Evolutionary conservation across 2,329 filamentous ascomycete genomes (phyloP).

Genomic region (Monosporascus sp.): DNA sequence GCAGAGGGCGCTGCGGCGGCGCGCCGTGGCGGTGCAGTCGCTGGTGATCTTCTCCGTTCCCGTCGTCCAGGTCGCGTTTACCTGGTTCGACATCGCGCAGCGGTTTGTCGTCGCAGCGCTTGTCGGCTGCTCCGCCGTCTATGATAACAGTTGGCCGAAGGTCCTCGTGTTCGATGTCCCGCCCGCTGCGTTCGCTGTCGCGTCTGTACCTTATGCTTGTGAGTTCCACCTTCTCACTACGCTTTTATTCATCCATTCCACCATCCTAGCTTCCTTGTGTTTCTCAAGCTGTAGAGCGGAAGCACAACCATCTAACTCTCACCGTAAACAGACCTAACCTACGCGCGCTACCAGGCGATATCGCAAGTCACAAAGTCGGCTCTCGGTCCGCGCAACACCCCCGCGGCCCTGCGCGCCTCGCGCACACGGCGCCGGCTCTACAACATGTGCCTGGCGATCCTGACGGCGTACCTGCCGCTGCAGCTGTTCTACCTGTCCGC

Average conservation of each 20-base stretch:
- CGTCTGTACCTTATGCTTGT: slow-evolving; percentile 44
- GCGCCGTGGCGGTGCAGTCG: slow-evolving; percentile 34
- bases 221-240: slow-evolving; percentile 21
- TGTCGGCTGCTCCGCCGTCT: slow-evolving; percentile 42
- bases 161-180: slow-evolving; percentile 44
- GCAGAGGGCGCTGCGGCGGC: slow-evolving; percentile 24
- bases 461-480: slow-evolving; percentile 47
- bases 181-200: slow-evolving; percentile 35
- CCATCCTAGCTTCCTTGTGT: not conserved
- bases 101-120: slow-evolving; percentile 46
- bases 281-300: not conserved
- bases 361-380: slow-evolving; percentile 34
- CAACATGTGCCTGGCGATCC: slow-evolving; percentile 46
- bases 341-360: slow-evolving; percentile 41
- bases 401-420: slow-evolving; percentile 36
- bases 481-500: slow-evolving; percentile 32
- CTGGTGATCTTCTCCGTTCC: slow-evolving; percentile 51
- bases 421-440: slow-evolving; percentile 49
- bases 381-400: slow-evolving; percentile 31
- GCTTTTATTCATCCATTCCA: not conserved
- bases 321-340: slow-evolving; percentile 33
- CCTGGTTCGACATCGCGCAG: slow-evolving; percentile 40
- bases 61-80: slow-evolving; percentile 41
- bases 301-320: not conserved
- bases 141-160: slow-evolving; percentile 41